Conservation (phyloP, 208 protist genomes). For the Strigomonas culicis region DNA sequence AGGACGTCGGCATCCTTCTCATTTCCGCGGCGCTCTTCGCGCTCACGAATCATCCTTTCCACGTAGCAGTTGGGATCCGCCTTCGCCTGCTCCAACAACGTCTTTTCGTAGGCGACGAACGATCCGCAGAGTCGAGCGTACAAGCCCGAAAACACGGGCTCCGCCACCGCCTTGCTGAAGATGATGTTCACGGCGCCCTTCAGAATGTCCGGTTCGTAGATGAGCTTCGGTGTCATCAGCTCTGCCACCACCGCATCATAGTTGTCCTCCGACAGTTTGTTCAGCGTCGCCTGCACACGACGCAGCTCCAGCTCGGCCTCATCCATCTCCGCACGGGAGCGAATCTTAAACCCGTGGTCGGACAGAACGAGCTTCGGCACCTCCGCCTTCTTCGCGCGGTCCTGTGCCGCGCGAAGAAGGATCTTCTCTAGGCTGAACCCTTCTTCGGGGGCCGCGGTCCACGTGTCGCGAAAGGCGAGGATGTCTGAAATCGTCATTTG, state of each 20-base stretch:
- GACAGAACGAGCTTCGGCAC: slow-evolving; percentile 75
- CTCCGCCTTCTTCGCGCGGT: slow-evolving; percentile 59
- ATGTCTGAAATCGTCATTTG: slow-evolving; percentile 72
- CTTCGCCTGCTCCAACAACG: slow-evolving; percentile 40
- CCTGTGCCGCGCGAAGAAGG: slow-evolving; percentile 42
- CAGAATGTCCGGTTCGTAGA: slow-evolving; percentile 60
- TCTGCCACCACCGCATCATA: slow-evolving; percentile 67
- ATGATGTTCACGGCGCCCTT: slow-evolving; percentile 72
- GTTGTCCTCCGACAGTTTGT: slow-evolving; percentile 88
- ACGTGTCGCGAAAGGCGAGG: slow-evolving; percentile 85
- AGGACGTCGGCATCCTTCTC: slow-evolving; percentile 19
- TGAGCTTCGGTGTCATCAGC: slow-evolving; percentile 61
- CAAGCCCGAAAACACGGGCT: slow-evolving; percentile 84
- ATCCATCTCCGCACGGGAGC: slow-evolving; percentile 65
- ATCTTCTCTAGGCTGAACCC: slow-evolving; percentile 76
- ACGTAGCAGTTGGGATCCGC: slow-evolving; percentile 30
- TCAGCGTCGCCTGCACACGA: slow-evolving; percentile 71
- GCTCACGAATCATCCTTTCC: slow-evolving; percentile 23
- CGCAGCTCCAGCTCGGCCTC: slow-evolving; percentile 65
- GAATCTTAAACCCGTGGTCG: slow-evolving; percentile 81
- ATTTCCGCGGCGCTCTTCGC: slow-evolving; percentile 17
- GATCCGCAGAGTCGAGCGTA: slow-evolving; percentile 77
- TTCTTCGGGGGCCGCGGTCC: slow-evolving; percentile 41
- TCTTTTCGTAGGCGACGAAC: slow-evolving; percentile 76
- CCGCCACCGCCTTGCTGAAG: slow-evolving; percentile 82